These are phyloP conservation scores for Pseudocercospora fuligena DNA, from an alignment of 2,329 filamentous ascomycete genomes.

Conservation along the genomic window DNA sequence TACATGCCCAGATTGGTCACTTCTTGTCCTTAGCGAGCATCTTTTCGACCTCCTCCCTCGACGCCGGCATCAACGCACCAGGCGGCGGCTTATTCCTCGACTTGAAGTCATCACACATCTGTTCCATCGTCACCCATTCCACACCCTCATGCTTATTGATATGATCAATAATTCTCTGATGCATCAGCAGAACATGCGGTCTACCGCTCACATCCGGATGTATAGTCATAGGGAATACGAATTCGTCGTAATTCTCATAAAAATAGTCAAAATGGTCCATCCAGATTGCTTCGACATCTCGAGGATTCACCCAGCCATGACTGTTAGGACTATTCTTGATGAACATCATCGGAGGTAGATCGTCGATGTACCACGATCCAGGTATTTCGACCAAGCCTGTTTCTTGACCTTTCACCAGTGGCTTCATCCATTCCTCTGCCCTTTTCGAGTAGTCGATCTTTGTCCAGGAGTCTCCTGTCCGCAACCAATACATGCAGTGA, in stretches of 20 bases:
- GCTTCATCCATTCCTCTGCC: conserved; percentile 69
- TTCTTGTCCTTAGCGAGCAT: conserved; percentile 5
- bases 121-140: conserved; percentile 67
- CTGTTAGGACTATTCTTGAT: conserved; percentile 67
- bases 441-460: conserved; percentile 69
- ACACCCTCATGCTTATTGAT: conserved; percentile 67
- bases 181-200: conserved; percentile 73
- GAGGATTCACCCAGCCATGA: conserved; percentile 60
- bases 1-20: background rate
- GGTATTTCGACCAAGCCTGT: conserved; percentile 69
- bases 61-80: conserved; percentile 64
- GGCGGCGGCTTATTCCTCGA: conserved; percentile 60
- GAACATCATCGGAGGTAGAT: conserved; percentile 69
- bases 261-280: conserved; percentile 72
- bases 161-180: conserved; percentile 71
- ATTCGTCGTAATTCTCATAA: conserved; percentile 75
- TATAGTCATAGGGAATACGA: conserved; percentile 76
- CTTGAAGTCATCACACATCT: conserved; percentile 75
- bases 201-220: conserved; percentile 70
- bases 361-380: conserved; percentile 44
- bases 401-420: conserved; percentile 60
- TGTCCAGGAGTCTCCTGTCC: conserved; percentile 67
- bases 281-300: conserved; percentile 68
- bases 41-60: conserved; percentile 53
- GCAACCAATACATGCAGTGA: conserved; percentile 65